Percentiles rank a stretch among this genome's conserved stretches.
These are phyloP conservation scores for Lactifluus subvellereus DNA, from an alignment of 768 basidiomycete genomes.

Conservation along the genomic window DNA sequence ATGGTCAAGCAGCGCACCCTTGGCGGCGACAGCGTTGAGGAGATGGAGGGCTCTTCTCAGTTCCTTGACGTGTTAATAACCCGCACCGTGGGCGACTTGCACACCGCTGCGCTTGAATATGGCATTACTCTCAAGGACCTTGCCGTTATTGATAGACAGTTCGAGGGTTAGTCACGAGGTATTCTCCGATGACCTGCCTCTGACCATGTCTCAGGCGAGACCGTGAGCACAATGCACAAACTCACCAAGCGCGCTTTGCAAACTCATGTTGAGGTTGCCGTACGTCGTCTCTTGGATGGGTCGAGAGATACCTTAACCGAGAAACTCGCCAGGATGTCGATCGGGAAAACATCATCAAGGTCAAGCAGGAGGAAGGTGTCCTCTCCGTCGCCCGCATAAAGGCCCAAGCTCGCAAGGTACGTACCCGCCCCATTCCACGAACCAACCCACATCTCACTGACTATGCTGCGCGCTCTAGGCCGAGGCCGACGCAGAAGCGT, in stretches of 20 bases:
- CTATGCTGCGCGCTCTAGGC: constrained; percentile 34
- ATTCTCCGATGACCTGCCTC: neutral
- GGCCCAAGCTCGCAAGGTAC: constrained; percentile 52
- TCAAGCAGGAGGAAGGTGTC: constrained; percentile 79
- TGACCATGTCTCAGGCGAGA: constrained; percentile 43
- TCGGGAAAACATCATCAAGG: constrained; percentile 81
- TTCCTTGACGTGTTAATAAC: constrained; percentile 79
- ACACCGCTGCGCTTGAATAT: constrained; percentile 74
- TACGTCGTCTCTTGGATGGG: constrained; percentile 32
- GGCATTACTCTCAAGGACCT: constrained; percentile 80
- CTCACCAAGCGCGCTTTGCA: constrained; percentile 78
- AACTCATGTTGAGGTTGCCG: constrained; percentile 83
- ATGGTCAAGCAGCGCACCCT: constrained; percentile 78
- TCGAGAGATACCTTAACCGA: neutral
- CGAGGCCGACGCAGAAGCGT: constrained; percentile 71
- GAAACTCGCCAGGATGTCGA: constrained; percentile 60
- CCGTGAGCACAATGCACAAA: constrained; percentile 80
- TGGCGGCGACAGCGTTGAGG: constrained; percentile 69
- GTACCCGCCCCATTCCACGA: constrained; percentile 12
- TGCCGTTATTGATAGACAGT: constrained; percentile 81
- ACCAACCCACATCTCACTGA: neutral
- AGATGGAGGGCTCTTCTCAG: constrained; percentile 63
- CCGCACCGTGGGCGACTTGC: constrained; percentile 84
- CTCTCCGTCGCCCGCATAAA: constrained; percentile 73
- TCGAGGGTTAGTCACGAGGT: constrained; percentile 49